phyloP scores from a whole-genome alignment of 495 filamentous ascomycete species.

The Gamarada debralockiae region DNA sequence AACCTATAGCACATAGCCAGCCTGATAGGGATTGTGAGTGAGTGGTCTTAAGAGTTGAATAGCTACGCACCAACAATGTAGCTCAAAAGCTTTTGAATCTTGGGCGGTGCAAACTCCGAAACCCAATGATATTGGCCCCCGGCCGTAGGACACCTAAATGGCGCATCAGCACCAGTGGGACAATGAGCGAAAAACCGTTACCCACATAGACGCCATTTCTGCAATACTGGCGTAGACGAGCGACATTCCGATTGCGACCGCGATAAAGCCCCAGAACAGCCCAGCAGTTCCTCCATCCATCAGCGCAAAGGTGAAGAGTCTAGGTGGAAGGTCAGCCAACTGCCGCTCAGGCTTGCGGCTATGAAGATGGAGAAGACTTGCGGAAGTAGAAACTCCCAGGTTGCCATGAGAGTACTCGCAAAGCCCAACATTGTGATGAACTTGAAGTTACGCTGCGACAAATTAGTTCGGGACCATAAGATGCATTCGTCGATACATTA shows the following conservation, averaged over 20 bases:
- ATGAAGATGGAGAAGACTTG: no score
- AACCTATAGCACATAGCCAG: conserved; percentile 58
- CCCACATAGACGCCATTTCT: no score
- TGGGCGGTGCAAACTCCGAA: conserved; percentile 45
- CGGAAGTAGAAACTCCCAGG: conserved; percentile 37
- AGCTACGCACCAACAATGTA: background rate
- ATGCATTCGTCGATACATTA: background rate
- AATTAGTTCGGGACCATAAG: background rate
- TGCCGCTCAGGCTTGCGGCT: no score
- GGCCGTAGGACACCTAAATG: background rate
- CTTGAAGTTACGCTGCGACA: conserved; percentile 35
- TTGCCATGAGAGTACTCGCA: conserved; percentile 35
- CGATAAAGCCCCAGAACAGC: no score
- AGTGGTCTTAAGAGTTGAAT: background rate
- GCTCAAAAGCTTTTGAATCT: conserved; percentile 43
- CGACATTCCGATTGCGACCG: no score
- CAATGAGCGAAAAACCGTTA: background rate
- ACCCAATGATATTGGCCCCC: conserved; percentile 49
- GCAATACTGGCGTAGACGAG: no score
- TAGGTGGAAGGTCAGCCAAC: no score
- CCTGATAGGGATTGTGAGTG: conserved; percentile 28
- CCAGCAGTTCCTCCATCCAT: no score
- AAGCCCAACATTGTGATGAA: conserved; percentile 46
- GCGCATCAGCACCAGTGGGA: background rate
- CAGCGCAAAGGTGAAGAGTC: no score